These are phyloP conservation scores for Rhynchosporium graminicola DNA, from an alignment of 2,329 filamentous ascomycete genomes.

Conservation along the genomic window DNA sequence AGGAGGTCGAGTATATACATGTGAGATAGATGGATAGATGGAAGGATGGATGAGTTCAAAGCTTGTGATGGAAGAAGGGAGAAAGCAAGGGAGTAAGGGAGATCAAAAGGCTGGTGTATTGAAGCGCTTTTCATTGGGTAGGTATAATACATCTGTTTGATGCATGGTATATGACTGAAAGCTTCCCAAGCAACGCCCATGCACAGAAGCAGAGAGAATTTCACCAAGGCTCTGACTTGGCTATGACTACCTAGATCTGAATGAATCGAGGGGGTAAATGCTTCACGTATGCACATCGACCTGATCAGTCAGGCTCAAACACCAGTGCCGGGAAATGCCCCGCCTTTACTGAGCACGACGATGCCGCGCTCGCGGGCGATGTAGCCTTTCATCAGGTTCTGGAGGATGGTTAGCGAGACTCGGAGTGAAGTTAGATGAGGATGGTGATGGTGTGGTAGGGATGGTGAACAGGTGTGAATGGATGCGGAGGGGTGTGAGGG, in stretches of 20 bases:
- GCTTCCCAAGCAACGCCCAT: not conserved
- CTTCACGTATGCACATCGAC: not conserved
- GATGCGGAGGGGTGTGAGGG: not conserved
- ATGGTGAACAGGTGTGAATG: not conserved
- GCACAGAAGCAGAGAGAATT: not conserved
- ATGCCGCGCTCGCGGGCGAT: slow-evolving; percentile 88
- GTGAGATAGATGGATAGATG: too few species aligned
- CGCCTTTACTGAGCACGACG: slow-evolving; percentile 89
- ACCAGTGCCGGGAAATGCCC: slow-evolving; percentile 90
- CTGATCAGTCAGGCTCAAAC: slow-evolving; percentile 45
- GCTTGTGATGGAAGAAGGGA: not conserved
- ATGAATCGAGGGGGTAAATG: not conserved
- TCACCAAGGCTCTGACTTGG: not conserved
- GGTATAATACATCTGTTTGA: not conserved
- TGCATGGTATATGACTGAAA: slow-evolving; percentile 3
- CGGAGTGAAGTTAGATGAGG: not conserved
- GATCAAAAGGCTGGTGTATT: too few species aligned
- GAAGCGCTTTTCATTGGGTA: not conserved
- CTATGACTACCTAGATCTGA: not conserved
- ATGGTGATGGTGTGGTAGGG: not conserved
- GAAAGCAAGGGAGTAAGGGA: too few species aligned
- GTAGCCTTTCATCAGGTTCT: slow-evolving; percentile 83
- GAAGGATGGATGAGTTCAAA: not conserved
- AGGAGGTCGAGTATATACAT: not conserved
- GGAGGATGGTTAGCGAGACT: slow-evolving; percentile 18